Base-by-base conservation (phyloP, 2,329 filamentous ascomycete genomes). In the Colletotrichum horii region DNA sequence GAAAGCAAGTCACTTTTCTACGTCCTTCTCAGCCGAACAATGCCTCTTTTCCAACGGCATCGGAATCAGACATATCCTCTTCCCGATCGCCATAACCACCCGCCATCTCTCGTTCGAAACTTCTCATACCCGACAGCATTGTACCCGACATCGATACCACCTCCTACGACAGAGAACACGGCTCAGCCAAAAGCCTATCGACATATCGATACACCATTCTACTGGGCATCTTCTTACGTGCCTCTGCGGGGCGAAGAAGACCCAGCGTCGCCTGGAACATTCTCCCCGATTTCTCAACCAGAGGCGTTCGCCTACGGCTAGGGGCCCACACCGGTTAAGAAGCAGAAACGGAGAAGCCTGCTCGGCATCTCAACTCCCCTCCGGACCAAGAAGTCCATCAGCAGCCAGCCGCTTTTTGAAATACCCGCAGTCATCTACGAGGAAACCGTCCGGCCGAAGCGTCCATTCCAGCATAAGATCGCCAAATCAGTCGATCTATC, bases 71-170 rank as follows among this genome's bases (percentile, higher is more conserved):
- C 58, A 32, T 24, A 60, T 26, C 28, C 56, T 65, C 19, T 61
- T 32, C 43, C 43, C 34, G 16, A 34, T 14, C 26, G 11, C 32
- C 28, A 36, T 36, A 48, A 56, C 8, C 12, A 66, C n/a, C 24
- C 56, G n/a, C 15, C 64, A 11, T 38, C 36, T 14, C 36, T 34
- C 11, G 58, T 78, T 58, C 76, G 78, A 24, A 81, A 81, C 68
- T 80, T 79, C 52, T 80, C 78, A 24, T 81, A 80, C 69, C 79
- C 78, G 6, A 76, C 76, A 16, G 60, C 56, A n/a, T 38, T 71
- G 24, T 72, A 56, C 38, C 22, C 71, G 55, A 15, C 66, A n/a
- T 48, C 66, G 32, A 15, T n/a, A 14, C 14, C 26, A 14, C 28
- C 30, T 9, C 5, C n/a, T 36, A 26, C 62, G 3, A 34, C 26